Conservation (phyloP, 768 basidiomycete genomes). For the Baorangia bicolor region DNA sequence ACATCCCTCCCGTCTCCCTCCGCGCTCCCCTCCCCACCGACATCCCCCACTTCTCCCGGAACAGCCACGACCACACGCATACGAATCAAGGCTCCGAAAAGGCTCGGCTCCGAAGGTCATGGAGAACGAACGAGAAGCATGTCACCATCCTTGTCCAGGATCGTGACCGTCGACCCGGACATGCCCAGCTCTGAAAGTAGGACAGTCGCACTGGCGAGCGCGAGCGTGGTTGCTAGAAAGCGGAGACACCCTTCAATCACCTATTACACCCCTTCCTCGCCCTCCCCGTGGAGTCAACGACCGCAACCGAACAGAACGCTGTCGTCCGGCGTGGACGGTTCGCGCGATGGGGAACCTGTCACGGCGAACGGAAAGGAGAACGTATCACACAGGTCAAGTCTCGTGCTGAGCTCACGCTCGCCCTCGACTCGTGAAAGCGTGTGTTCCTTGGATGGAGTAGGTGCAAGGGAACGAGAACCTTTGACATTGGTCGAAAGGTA, state of each 20-base stretch:
- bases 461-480: conserved; percentile 36
- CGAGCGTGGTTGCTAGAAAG: neutral
- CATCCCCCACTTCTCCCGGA: conserved; percentile 16
- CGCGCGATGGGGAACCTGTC: conserved; percentile 1
- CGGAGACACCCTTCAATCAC: conserved; percentile 31
- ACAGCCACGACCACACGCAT: conserved; percentile 6
- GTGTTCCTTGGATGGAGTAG: conserved; percentile 8
- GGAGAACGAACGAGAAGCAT: neutral
- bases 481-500: conserved; percentile 74
- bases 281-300: conserved; percentile 24
- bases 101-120: neutral
- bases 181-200: neutral
- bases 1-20: neutral
- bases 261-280: conserved; percentile 29
- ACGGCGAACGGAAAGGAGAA: conserved; percentile 7
- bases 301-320: neutral
- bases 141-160: conserved; percentile 5
- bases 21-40: conserved; percentile 20
- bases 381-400: conserved; percentile 20
- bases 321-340: conserved; percentile 2
- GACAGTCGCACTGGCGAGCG: neutral
- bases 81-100: conserved; percentile 12
- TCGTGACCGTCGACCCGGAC: neutral
- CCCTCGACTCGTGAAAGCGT: conserved; percentile 20
- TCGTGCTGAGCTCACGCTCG: conserved; percentile 15